phyloP scores from a whole-genome alignment of 148 eudicot genomes.

The Arctostaphylos glauca region DNA sequence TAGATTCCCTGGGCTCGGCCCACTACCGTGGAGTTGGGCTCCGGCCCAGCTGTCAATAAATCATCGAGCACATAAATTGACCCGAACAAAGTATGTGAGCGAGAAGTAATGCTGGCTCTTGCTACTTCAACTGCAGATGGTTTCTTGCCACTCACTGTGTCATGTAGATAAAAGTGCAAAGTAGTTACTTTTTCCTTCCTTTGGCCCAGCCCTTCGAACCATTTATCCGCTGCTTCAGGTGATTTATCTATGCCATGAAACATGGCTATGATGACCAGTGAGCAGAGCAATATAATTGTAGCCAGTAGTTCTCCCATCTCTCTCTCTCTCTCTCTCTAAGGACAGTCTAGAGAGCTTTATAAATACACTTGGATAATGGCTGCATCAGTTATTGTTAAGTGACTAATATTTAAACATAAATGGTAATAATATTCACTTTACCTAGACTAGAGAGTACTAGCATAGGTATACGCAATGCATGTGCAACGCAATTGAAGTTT shows the following conservation, averaged over 20 bases:
- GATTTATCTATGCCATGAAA: conserved; percentile 4
- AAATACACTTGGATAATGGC: too few relatives aligned
- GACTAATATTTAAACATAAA: neutral
- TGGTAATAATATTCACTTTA: too few relatives aligned
- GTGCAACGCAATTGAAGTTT: too few relatives aligned
- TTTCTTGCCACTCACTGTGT: conserved; percentile 14
- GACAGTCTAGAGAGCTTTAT: too few relatives aligned
- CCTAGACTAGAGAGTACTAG: too few relatives aligned
- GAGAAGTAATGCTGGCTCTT: neutral
- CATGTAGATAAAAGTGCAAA: too few relatives aligned
- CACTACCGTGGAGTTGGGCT: conserved; percentile 15
- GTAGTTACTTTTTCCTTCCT: conserved; percentile 19
- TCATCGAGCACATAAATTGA: conserved; percentile 8
- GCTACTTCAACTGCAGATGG: conserved; percentile 18
- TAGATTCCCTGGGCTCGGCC: conserved; percentile 27
- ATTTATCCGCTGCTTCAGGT: conserved; percentile 13
- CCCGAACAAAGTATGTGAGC: conserved; percentile 14
- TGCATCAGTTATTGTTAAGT: neutral
- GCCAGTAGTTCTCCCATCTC: neutral
- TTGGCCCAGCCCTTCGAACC: conserved; percentile 23
- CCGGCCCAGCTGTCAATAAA: conserved; percentile 19
- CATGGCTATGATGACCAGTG: neutral
- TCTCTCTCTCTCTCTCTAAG: neutral
- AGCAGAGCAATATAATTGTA: neutral
- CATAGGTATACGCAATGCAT: too few relatives aligned